Percentiles rank a stretch among this genome's conserved stretches.
Conservation (phyloP, 257 asterid genomes). For the Striga asiatica region DNA sequence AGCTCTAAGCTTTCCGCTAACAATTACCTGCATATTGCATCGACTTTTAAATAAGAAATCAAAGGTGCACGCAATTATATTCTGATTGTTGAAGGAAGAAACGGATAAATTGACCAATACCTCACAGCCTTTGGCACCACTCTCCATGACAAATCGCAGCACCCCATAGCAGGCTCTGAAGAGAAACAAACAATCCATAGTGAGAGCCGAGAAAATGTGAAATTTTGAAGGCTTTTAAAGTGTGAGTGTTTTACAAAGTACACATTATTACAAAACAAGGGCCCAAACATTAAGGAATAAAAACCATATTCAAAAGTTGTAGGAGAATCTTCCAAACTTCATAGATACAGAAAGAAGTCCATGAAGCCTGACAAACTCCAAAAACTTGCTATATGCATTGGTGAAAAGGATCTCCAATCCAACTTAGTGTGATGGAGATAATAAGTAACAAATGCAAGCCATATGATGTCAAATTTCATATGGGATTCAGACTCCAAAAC, state of each 20-base stretch:
- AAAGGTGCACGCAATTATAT: not conserved
- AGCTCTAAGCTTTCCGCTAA: constrained; percentile 56
- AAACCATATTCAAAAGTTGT: not conserved
- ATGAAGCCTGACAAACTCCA: not conserved
- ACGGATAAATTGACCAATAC: constrained; percentile 6
- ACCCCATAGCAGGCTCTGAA: constrained; percentile 35
- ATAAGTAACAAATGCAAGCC: not conserved
- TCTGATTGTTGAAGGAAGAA: too few relatives aligned
- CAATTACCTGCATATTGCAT: constrained; percentile 33
- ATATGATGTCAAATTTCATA: not conserved
- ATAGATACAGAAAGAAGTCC: not conserved
- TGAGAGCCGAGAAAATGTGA: not conserved
- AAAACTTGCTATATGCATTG: not conserved
- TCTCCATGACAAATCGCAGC: constrained; percentile 36
- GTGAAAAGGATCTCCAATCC: not conserved
- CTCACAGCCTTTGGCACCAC: constrained; percentile 38
- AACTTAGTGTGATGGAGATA: not conserved
- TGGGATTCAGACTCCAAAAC: too few relatives aligned
- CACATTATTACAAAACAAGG: too few relatives aligned
- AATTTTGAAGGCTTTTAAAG: not conserved
- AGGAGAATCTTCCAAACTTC: not conserved
- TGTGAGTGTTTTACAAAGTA: too few relatives aligned
- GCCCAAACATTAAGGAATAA: not conserved
- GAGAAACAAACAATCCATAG: not conserved
- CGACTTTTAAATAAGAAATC: not conserved